phyloP scores from a whole-genome alignment of 2,329 filamentous ascomycete genomes.

The Sarocladium kiliense region DNA sequence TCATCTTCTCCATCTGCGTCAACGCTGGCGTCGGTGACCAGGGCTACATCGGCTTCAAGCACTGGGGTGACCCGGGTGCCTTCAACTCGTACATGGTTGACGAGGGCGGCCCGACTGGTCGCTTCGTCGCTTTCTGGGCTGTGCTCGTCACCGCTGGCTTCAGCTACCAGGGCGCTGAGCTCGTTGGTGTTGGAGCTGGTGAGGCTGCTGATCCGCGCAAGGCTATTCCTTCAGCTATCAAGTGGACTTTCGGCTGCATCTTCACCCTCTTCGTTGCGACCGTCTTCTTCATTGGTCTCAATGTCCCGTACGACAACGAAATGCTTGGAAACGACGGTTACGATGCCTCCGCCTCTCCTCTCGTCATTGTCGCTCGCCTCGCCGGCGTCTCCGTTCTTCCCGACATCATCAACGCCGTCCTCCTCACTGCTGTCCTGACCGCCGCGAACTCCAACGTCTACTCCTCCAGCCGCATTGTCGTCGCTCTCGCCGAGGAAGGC shows the following conservation, averaged over 20 bases:
- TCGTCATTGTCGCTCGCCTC: slow-evolving; percentile 54
- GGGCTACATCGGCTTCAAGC: slow-evolving; percentile 69
- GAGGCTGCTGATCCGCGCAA: slow-evolving; percentile 69
- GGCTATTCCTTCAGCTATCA: slow-evolving; percentile 67
- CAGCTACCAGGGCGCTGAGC: slow-evolving; percentile 67
- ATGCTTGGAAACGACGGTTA: slow-evolving; percentile 45
- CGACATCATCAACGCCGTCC: slow-evolving; percentile 70
- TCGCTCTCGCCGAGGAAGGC: slow-evolving; percentile 59
- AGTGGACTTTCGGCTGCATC: slow-evolving; percentile 71
- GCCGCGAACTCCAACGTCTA: slow-evolving; percentile 76
- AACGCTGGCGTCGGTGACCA: slow-evolving; percentile 65
- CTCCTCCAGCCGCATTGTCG: slow-evolving; percentile 63
- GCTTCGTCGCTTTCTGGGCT: slow-evolving; percentile 61
- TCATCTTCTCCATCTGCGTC: slow-evolving; percentile 72
- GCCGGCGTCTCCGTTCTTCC: slow-evolving; percentile 61
- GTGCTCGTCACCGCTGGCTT: slow-evolving; percentile 66
- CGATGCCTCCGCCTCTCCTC: slow-evolving; percentile 60
- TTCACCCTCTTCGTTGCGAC: slow-evolving; percentile 61
- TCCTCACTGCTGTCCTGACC: slow-evolving; percentile 72
- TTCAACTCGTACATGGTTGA: slow-evolving; percentile 57
- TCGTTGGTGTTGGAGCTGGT: slow-evolving; percentile 73
- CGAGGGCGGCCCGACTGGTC: slow-evolving; percentile 42
- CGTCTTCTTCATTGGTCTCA: slow-evolving; percentile 66
- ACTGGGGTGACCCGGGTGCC: slow-evolving; percentile 64
- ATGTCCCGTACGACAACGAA: slow-evolving; percentile 58